phyloP scores from a whole-genome alignment of 2,329 filamentous ascomycete genomes.

The Pseudocercospora cruenta region DNA sequence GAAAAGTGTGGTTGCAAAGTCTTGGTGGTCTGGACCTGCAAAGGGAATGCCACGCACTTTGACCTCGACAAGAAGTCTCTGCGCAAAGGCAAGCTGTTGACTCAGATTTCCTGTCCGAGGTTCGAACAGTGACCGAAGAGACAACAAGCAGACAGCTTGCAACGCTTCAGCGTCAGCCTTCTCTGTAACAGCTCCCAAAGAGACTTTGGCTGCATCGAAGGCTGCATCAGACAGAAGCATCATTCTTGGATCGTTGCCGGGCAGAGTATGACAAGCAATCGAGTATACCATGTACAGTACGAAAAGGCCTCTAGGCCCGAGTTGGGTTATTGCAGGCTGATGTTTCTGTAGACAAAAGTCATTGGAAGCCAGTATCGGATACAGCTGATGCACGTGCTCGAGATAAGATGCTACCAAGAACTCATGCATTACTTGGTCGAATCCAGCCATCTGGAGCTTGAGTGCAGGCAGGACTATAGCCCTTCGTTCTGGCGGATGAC shows the following conservation, averaged over 20 bases:
- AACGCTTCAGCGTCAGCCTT: not conserved
- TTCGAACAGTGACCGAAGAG: not conserved
- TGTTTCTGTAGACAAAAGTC: not conserved
- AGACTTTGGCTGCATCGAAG: not conserved
- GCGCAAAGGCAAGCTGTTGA: not conserved
- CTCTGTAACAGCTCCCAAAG: not conserved
- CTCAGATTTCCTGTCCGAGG: not conserved
- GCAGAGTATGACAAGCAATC: conserved; percentile 6
- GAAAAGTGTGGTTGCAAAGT: not conserved
- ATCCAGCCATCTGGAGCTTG: not conserved
- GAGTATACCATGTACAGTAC: conserved; percentile 4
- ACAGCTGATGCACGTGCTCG: not conserved
- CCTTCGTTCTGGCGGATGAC: not conserved
- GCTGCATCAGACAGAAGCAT: not conserved
- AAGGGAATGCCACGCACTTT: not conserved
- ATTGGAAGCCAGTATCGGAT: not conserved
- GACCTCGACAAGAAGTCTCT: not conserved
- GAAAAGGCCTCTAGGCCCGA: not conserved
- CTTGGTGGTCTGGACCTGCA: not conserved
- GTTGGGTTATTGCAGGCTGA: not conserved
- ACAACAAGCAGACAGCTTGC: not conserved
- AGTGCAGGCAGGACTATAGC: not conserved
- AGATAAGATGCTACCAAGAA: not conserved
- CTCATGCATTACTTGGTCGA: not conserved
- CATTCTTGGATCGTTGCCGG: not conserved